A percentile compares a stretch with the other conserved stretches of the same genome.
These are phyloP conservation scores for Malassezia vespertilionis DNA, from an alignment of 1,284 basidiomycete species.

Conservation along the genomic window DNA sequence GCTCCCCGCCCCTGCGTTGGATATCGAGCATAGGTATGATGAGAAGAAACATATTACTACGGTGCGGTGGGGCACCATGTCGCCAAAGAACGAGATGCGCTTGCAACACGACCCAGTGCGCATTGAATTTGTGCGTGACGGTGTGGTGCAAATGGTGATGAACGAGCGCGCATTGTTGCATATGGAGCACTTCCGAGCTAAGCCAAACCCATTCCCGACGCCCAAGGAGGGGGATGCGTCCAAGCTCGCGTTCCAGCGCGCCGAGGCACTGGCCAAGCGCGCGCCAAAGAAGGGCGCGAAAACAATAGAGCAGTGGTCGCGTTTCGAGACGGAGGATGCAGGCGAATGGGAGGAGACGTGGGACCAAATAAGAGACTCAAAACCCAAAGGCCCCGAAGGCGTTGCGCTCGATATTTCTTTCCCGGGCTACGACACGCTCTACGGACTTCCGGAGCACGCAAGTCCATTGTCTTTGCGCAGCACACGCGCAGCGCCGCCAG, in stretches of 20 bases:
- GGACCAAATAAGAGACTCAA: slow-evolving; percentile 72
- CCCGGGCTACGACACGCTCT: slow-evolving; percentile 77
- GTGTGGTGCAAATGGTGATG: slow-evolving; percentile 67
- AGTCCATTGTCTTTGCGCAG: slow-evolving; percentile 71
- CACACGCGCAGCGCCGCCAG: slow-evolving; percentile 25
- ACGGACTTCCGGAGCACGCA: slow-evolving; percentile 93
- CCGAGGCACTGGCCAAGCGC: background rate
- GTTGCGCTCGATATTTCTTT: slow-evolving; percentile 85
- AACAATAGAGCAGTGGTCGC: slow-evolving; percentile 29
- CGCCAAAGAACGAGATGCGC: slow-evolving; percentile 12
- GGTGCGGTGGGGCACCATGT: slow-evolving; percentile 13
- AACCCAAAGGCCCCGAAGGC: slow-evolving; percentile 96
- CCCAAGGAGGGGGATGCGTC: slow-evolving; percentile 20
- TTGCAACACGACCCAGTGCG: slow-evolving; percentile 33
- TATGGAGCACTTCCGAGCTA: slow-evolving; percentile 77
- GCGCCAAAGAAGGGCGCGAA: background rate
- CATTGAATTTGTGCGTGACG: slow-evolving; percentile 56
- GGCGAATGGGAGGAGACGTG: slow-evolving; percentile 77
- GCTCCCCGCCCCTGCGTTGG: slow-evolving; percentile 23
- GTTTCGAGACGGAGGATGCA: slow-evolving; percentile 54
- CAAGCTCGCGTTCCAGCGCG: slow-evolving; percentile 24
- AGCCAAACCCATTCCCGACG: slow-evolving; percentile 35
- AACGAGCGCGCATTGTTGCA: slow-evolving; percentile 84
- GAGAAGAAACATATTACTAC: slow-evolving; percentile 10
- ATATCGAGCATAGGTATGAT: slow-evolving; percentile 10